phyloP scores from a whole-genome alignment of 805 yeast genomes.

The Spathaspora arborariae region DNA sequence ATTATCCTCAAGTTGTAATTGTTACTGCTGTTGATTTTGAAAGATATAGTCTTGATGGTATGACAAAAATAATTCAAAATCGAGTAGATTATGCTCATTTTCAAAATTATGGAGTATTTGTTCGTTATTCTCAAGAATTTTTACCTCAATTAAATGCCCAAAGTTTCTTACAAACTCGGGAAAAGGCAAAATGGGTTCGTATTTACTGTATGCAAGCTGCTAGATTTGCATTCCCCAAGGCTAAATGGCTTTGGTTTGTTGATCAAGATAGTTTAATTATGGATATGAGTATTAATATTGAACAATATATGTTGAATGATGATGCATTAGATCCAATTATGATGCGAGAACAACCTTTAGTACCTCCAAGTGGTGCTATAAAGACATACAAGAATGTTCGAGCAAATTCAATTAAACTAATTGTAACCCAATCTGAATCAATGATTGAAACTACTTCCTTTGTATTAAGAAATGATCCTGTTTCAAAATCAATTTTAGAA shows the following conservation, averaged over 20 bases:
- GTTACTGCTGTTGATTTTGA: constrained; percentile 81
- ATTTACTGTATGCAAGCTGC: constrained; percentile 73
- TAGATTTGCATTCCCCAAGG: constrained; percentile 86
- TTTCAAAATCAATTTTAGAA: constrained; percentile 70
- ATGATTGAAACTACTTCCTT: constrained; percentile 70
- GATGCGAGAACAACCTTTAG: constrained; percentile 67
- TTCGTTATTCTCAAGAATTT: constrained; percentile 84
- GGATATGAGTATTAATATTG: constrained; percentile 61
- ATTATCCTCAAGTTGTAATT: constrained; percentile 63
- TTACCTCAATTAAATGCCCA: constrained; percentile 49
- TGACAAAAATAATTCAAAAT: constrained; percentile 74
- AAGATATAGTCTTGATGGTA: constrained; percentile 52
- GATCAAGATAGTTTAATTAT: constrained; percentile 76
- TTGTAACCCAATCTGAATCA: constrained; percentile 65
- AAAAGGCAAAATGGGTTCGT: constrained; percentile 60
- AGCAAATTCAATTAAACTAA: constrained; percentile 52
- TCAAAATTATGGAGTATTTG: constrained; percentile 78
- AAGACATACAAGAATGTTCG: constrained; percentile 62
- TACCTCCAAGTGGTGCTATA: constrained; percentile 63
- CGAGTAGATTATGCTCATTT: constrained; percentile 83
- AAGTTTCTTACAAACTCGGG: constrained; percentile 37
- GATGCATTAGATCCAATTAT: constrained; percentile 60
- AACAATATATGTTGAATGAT: constrained; percentile 55
- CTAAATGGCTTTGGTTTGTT: constrained; percentile 88
- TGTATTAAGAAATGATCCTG: constrained; percentile 60